Evolutionary conservation across 148 eudicot species (phyloP).

Genomic region (Cornus florida): DNA sequence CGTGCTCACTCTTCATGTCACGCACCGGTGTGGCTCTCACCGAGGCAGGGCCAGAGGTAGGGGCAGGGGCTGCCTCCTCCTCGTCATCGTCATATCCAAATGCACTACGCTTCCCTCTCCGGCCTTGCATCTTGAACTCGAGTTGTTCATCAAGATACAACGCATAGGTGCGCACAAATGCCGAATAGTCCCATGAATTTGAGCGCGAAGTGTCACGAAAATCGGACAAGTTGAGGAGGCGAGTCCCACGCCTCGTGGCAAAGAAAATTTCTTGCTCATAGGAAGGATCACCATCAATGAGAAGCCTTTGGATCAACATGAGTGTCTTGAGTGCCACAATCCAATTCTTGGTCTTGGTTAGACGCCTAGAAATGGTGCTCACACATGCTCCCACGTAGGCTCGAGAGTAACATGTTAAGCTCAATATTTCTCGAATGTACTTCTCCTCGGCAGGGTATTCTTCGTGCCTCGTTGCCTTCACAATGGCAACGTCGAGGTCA

Average conservation of each 20-base stretch:
- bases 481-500: slow-evolving; percentile 84
- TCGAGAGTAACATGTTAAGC: slow-evolving; percentile 64
- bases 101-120: slow-evolving; percentile 25
- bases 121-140: slow-evolving; percentile 64
- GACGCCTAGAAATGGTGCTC: slow-evolving; percentile 54
- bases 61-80: slow-evolving; percentile 6
- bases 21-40: slow-evolving; percentile 26
- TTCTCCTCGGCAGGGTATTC: slow-evolving; percentile 79
- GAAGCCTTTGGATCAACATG: slow-evolving; percentile 64
- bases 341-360: slow-evolving; percentile 82
- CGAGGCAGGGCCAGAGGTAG: slow-evolving; percentile 11
- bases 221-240: slow-evolving; percentile 77
- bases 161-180: slow-evolving; percentile 71
- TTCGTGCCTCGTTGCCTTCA: slow-evolving; percentile 83
- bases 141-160: slow-evolving; percentile 71
- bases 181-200: slow-evolving; percentile 77
- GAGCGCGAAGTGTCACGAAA: slow-evolving; percentile 60
- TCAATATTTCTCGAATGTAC: slow-evolving; percentile 63
- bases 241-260: slow-evolving; percentile 81
- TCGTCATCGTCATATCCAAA: slow-evolving; percentile 28
- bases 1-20: slow-evolving; percentile 38
- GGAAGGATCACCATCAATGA: slow-evolving; percentile 69
- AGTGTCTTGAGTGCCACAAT: slow-evolving; percentile 82
- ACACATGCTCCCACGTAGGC: slow-evolving; percentile 56
- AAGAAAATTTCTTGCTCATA: slow-evolving; percentile 80